phyloP scores from a whole-genome alignment of 2,329 filamentous ascomycete genomes.

The Sporothrix pallida region DNA sequence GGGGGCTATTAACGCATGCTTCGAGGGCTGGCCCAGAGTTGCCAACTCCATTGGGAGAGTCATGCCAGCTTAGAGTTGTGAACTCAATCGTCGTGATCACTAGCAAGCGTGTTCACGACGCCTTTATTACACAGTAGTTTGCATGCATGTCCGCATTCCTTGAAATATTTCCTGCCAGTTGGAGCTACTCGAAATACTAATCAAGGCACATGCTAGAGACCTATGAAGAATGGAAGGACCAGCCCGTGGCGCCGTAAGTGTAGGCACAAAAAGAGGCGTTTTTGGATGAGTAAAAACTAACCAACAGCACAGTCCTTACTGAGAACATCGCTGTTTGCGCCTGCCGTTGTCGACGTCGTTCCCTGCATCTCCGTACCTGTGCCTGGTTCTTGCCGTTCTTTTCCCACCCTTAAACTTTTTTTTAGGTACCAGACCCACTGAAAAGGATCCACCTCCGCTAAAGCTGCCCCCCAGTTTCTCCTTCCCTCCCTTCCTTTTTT shows the following conservation, averaged over 20 bases:
- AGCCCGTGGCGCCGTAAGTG: not conserved
- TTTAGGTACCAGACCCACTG: conserved; percentile 35
- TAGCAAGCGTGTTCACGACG: not conserved
- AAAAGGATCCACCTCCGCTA: conserved; percentile 34
- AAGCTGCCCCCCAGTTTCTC: conserved; percentile 33
- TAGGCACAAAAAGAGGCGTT: not conserved
- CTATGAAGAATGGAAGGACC: not conserved
- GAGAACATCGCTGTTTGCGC: not conserved
- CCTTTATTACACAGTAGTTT: not conserved
- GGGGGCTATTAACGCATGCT: not conserved
- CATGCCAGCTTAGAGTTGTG: not conserved
- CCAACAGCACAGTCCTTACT: not conserved
- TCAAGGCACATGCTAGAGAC: not conserved
- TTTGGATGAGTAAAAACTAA: not conserved
- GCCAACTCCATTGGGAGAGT: not conserved
- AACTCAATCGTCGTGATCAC: too few relatives aligned
- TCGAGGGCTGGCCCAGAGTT: too few relatives aligned
- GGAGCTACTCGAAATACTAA: not conserved
- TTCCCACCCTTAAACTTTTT: conserved; percentile 31
- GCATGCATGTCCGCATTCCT: conserved; percentile 13
- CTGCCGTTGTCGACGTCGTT: conserved; percentile 10
- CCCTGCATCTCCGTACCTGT: not conserved
- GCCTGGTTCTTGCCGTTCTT: conserved; percentile 6
- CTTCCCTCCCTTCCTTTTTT: conserved; percentile 20
- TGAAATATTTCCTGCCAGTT: not conserved